These are phyloP conservation scores for Sistotremastrum niveocremeum DNA, from an alignment of 768 basidiomycete genomes.

Conservation along the genomic window DNA sequence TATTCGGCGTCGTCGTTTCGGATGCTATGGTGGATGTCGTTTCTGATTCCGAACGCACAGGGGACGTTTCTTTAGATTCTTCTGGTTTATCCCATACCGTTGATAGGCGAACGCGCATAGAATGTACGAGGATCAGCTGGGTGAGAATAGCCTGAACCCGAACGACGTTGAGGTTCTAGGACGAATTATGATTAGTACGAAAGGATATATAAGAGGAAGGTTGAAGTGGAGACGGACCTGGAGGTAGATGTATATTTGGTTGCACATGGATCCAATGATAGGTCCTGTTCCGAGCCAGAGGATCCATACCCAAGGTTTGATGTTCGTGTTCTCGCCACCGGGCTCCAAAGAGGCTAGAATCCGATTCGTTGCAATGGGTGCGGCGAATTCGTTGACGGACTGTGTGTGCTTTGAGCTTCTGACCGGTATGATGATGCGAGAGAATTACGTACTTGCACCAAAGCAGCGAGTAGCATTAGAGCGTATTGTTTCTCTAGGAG, in stretches of 20 bases:
- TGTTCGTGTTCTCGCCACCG: slow-evolving; percentile 16
- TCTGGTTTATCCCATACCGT: slow-evolving; percentile 7
- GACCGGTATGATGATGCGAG: not conserved
- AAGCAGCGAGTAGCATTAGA: too few species aligned
- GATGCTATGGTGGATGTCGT: slow-evolving; percentile 4
- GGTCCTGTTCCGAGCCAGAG: slow-evolving; percentile 9
- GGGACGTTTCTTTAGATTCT: not conserved
- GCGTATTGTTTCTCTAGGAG: too few species aligned
- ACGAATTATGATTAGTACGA: not conserved
- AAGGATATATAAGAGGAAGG: not conserved
- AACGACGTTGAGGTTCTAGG: slow-evolving; percentile 16
- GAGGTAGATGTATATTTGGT: slow-evolving; percentile 16
- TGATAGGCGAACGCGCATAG: slow-evolving; percentile 24
- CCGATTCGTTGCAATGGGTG: slow-evolving; percentile 19
- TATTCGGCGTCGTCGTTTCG: slow-evolving; percentile 2
- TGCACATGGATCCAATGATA: slow-evolving; percentile 11
- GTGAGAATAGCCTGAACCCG: slow-evolving; percentile 23
- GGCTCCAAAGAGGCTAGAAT: slow-evolving; percentile 21
- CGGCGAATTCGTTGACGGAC: slow-evolving; percentile 13
- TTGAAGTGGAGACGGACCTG: not conserved
- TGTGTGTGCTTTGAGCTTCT: slow-evolving; percentile 8
- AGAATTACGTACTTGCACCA: slow-evolving; percentile 11
- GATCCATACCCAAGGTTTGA: slow-evolving; percentile 24
- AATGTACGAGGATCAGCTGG: slow-evolving; percentile 25
- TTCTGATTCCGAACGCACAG: not conserved